Base-by-base conservation (phyloP, 2,329 filamentous ascomycete genomes). In the Coleophoma cylindrospora region DNA sequence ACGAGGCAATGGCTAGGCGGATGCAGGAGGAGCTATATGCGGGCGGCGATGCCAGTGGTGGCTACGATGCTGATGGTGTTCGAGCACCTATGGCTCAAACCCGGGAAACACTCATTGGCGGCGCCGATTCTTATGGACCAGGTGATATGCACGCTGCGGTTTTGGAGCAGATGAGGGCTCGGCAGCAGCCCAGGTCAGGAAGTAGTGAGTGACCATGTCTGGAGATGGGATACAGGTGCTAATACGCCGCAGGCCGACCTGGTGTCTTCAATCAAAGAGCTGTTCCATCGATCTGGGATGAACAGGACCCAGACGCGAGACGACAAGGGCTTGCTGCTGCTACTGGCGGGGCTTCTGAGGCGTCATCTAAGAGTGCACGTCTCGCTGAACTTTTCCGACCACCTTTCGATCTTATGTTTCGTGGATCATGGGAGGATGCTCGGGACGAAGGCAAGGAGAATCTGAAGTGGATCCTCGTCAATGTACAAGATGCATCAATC, bases 401-500 rank as follows among this genome's bases (percentile, higher is more conserved):
- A 2, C 94, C 94, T 0, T 94, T 91, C 67, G 90, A 96, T 36
- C 72, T 99, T 40, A 96, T 99, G 74, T 83, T 82, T 19, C 81
- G 81, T 34, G 69, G 89, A 33, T 73, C 82, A n/a, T 96, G 89
- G 84, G 89, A 96, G 57, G 79, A 86, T 51, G 94, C 90, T 13
- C 83, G 94, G 48, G 81, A 91, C 14, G 77, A 91, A 60, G 94
- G 92, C 53, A 95, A 94, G 66, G 87, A 91, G 43, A 79, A 85
- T 27, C 84, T 90, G 74, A 96, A 95, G 68, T 99, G 94, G 94
- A 80, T 99, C 44, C 70, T 99, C 59, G 90, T 96, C 54, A 97
- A 99, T 66, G 84, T 99, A 14, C 94, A 99, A 69, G 91, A 99
- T 65, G 83, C 89, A 57, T 88, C 88, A 34, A 85, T 96, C 62